Evolutionary conservation across 768 basidiomycete genomes (phyloP), one percentile per base, ranked within the genome.

Genomic region (Cystofilobasidium capitatum): DNA sequence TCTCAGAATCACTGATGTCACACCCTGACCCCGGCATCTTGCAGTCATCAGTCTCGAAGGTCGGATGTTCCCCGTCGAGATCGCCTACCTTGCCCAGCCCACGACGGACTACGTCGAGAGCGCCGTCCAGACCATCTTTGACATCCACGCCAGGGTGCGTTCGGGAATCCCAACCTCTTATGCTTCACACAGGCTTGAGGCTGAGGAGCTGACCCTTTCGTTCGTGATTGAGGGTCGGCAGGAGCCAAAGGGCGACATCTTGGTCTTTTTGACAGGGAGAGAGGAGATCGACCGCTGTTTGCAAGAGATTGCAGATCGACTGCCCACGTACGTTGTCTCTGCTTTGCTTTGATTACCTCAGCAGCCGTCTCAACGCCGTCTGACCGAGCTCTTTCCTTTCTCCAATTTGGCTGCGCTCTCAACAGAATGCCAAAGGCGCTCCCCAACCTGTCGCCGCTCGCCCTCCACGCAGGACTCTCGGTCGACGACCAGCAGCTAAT

Each of bases 281-380:
- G 96, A 99, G 76, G 96, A 99, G 74, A 99, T 99, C 58, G 92
- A 98, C 45, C 81, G 84, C 49, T 92, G 88, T 69, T 76, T 93
- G 24, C 87, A 93, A 69, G 85, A 84, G 65, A 78, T 97, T 14
- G 79, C 87, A 0, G 91, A 96, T 72, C 81, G 89, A 66, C 73
- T 90, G 31, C 85, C 87, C 61, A 84, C 83, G 91, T 88, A 72
- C 61, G 81, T 75, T 69, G 26, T 17, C 33, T 49, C 39, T 14
- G 31, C 24, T 26, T 26, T 20, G 6, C 49, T 54, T 29, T 5
- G 20, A 42, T 42, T 10, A n/a, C n/a, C n/a, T n/a, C n/a, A n/a
- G n/a, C n/a, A n/a, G n/a, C n/a, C n/a, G n/a, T n/a, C n/a, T n/a
- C n/a, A n/a, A n/a, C n/a, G n/a, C n/a, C n/a, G n/a, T n/a, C n/a